Percentiles rank a stretch among this genome's conserved stretches.
These are phyloP conservation scores for Niveomyces coronatus DNA, from an alignment of 2,329 filamentous ascomycete species.

Conservation along the genomic window DNA sequence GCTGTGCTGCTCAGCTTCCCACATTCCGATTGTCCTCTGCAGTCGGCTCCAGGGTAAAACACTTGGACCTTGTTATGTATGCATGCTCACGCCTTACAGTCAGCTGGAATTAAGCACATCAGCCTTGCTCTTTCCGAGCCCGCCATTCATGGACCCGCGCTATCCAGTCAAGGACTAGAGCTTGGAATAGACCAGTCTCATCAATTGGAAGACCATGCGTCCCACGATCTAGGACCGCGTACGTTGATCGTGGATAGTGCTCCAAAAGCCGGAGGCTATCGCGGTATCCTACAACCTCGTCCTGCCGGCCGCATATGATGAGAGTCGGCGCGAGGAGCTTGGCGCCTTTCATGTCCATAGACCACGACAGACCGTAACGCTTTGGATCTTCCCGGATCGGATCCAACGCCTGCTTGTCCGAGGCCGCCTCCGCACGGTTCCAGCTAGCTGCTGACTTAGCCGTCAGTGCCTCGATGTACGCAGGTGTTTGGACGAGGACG, in stretches of 20 bases:
- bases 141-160: constrained; percentile 10
- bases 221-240: constrained; percentile 10
- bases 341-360: background rate
- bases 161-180: constrained; percentile 11
- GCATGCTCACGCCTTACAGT: too few relatives aligned
- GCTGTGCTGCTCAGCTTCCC: too few relatives aligned
- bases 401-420: constrained; percentile 1
- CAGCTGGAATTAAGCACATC: too few relatives aligned
- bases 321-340: constrained; percentile 10
- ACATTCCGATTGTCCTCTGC: too few relatives aligned
- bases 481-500: constrained; percentile 9
- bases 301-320: constrained; percentile 10
- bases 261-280: constrained; percentile 10
- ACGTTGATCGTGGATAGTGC: constrained; percentile 10
- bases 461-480: constrained; percentile 6
- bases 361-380: constrained; percentile 7
- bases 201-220: constrained; percentile 11
- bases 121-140: too few relatives aligned
- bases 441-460: constrained; percentile 5
- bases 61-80: too few relatives aligned
- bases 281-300: constrained; percentile 10
- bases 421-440: constrained; percentile 2
- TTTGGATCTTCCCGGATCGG: constrained; percentile 8
- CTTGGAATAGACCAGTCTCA: constrained; percentile 10
- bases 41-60: too few relatives aligned